A percentile compares a stretch with the other conserved stretches of the same genome.
Evolutionary conservation across 106 monocot species (phyloP).

Genomic region (Alisma plantagoaquatica): DNA sequence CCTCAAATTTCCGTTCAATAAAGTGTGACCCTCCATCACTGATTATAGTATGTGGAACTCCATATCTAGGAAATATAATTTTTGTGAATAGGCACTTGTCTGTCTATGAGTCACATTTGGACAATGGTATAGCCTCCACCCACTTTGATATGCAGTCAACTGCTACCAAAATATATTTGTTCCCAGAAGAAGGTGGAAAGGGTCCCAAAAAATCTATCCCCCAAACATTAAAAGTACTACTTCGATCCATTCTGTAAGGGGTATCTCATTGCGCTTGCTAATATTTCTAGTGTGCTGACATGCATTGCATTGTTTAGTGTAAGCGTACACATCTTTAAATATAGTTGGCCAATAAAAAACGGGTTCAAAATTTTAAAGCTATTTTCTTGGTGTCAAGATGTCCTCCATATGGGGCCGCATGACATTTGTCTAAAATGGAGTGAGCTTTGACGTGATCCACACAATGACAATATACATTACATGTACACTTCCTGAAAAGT

Average conservation of each 20-base stretch:
- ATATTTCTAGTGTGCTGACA: background rate
- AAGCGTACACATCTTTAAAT: background rate
- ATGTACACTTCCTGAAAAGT: background rate
- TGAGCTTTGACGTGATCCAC: too few relatives aligned
- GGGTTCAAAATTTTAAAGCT: background rate
- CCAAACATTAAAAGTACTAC: background rate
- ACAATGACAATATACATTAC: background rate
- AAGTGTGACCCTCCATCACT: slow-evolving; percentile 3
- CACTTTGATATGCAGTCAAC: background rate
- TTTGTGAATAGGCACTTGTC: background rate
- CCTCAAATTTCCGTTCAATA: background rate
- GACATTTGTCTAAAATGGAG: too few relatives aligned
- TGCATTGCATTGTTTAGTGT: background rate
- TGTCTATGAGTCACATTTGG: background rate
- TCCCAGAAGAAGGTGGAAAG: background rate
- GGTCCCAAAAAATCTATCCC: slow-evolving; percentile 7
- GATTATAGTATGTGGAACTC: background rate
- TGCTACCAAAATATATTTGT: slow-evolving; percentile 1
- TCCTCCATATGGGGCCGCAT: background rate
- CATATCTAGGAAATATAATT: background rate
- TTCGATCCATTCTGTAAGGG: background rate
- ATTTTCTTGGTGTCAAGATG: background rate
- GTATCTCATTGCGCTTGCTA: background rate
- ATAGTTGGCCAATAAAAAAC: background rate
- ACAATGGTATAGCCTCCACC: background rate